These are phyloP conservation scores for Globisporangium orthogonon DNA, from an alignment of 352 stramenopile species.

Conservation along the genomic window DNA sequence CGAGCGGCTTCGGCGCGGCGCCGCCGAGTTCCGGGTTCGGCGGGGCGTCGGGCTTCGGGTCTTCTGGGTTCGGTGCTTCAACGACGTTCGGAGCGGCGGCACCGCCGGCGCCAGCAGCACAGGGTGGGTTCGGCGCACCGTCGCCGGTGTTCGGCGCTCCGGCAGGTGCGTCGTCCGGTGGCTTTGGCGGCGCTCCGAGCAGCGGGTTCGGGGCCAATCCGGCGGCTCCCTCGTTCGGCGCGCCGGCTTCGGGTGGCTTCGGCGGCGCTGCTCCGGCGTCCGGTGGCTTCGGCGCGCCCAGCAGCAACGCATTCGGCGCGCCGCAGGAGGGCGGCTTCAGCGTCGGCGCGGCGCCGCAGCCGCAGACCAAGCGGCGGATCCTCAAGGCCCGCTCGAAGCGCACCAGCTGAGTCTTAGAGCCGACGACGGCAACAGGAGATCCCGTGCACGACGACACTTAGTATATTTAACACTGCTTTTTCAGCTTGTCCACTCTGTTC, in stretches of 20 bases:
- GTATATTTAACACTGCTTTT: not conserved
- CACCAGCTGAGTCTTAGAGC: constrained; percentile 1
- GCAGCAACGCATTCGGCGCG: constrained; percentile 20
- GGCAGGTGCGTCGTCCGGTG: constrained; percentile 13
- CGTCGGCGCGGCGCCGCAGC: constrained; percentile 50
- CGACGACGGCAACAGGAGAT: not conserved
- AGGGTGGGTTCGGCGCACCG: constrained; percentile 3
- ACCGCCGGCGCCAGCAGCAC: constrained; percentile 12
- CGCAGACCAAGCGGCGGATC: constrained; percentile 53
- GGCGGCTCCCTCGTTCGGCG: constrained; percentile 15
- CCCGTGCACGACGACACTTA: not conserved
- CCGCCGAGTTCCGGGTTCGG: not conserved
- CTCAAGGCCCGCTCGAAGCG: constrained; percentile 34
- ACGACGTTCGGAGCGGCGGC: constrained; percentile 12
- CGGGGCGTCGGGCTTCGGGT: constrained; percentile 17
- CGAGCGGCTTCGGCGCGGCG: constrained; percentile 6
- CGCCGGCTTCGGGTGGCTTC: constrained; percentile 21
- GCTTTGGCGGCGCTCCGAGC: constrained; percentile 12
- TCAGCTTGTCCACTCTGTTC: too few species aligned
- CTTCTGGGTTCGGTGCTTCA: constrained; percentile 15
- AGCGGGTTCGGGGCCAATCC: constrained; percentile 16
- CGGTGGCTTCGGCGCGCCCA: constrained; percentile 6
- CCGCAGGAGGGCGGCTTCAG: constrained; percentile 49
- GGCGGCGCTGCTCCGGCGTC: constrained; percentile 11
- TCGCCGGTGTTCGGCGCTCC: constrained; percentile 10